These are phyloP conservation scores for Talaromyces albobiverticillius DNA, from an alignment of 2,329 filamentous ascomycete genomes.

Conservation along the genomic window DNA sequence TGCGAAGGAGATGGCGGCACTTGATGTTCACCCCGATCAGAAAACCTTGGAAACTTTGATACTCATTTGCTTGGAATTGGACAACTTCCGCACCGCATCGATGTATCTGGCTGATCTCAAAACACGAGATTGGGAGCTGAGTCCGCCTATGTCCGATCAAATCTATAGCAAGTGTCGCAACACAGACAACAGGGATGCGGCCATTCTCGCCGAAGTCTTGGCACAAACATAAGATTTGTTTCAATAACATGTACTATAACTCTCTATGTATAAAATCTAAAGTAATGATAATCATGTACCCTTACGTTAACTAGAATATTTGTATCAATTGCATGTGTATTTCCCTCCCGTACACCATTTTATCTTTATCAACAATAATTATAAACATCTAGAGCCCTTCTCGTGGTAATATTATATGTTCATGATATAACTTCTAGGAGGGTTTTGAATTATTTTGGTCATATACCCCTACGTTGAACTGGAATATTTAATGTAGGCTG, in stretches of 20 bases:
- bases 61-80: conserved; percentile 50
- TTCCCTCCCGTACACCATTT: too few species aligned
- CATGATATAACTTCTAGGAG: too few species aligned
- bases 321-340: too few species aligned
- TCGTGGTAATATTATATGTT: too few species aligned
- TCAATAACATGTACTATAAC: background rate
- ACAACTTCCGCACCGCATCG: conserved; percentile 34
- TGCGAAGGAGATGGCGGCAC: conserved; percentile 59
- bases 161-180: conserved; percentile 21
- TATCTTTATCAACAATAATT: too few species aligned
- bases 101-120: conserved; percentile 38
- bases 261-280: background rate
- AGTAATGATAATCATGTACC: too few species aligned
- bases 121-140: conserved; percentile 27
- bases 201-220: background rate
- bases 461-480: too few species aligned
- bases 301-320: too few species aligned
- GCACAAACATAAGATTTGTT: background rate
- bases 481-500: too few species aligned
- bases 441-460: too few species aligned
- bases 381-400: too few species aligned
- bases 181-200: background rate
- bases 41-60: conserved; percentile 63
- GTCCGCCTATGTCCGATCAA: conserved; percentile 22
- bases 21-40: conserved; percentile 54